These are phyloP conservation scores for Debaryomyces coudertii DNA, from an alignment of 1,139 yeast genomes.

Conservation along the genomic window DNA sequence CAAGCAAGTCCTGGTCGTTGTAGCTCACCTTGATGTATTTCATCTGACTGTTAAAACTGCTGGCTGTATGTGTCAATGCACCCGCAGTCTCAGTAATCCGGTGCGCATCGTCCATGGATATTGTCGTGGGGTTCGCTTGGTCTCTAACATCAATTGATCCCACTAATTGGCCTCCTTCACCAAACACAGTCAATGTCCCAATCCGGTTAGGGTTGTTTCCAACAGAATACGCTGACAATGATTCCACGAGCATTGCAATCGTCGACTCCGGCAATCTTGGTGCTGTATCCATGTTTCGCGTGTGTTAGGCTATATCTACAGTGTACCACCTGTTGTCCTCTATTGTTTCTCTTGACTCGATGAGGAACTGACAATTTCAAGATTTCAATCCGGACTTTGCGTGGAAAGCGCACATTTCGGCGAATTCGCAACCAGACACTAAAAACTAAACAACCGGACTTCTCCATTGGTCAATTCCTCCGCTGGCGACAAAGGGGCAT, in stretches of 20 bases:
- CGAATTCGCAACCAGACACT: no score
- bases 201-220: background rate
- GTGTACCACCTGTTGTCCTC: background rate
- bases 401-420: background rate
- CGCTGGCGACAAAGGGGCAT: no score
- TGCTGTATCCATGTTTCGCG: slow-evolving; percentile 3
- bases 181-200: slow-evolving; percentile 5
- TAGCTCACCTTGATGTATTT: slow-evolving; percentile 5
- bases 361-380: background rate
- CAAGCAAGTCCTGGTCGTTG: slow-evolving; percentile 4
- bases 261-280: slow-evolving; percentile 10
- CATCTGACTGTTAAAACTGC: background rate
- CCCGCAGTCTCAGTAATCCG: background rate
- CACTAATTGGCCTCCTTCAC: slow-evolving; percentile 2
- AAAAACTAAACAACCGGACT: no score
- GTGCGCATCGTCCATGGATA: background rate
- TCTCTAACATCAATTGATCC: slow-evolving; percentile 2
- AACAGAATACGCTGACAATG: slow-evolving; percentile 6
- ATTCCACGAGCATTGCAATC: slow-evolving; percentile 7
- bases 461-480: no score
- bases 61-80: background rate
- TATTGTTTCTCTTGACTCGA: background rate
- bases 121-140: background rate
- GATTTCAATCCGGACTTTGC: background rate
- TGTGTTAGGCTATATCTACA: background rate